Evolutionary conservation across 208 protist genomes (phyloP).

Genomic region (Acanthamoeba polyphaga): DNA sequence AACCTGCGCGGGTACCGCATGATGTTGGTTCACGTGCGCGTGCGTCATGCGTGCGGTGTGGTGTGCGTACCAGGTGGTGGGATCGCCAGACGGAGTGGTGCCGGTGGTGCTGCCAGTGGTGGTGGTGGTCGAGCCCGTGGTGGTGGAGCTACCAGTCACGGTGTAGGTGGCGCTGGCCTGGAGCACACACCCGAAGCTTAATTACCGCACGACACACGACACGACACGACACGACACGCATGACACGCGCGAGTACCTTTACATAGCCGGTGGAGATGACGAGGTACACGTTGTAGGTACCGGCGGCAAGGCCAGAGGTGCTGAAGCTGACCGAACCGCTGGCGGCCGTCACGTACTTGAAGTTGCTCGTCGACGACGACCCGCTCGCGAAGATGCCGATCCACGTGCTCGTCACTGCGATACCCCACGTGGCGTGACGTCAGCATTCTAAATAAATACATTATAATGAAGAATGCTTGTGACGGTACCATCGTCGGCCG

Average conservation of each 20-base stretch:
- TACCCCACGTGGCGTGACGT: background rate
- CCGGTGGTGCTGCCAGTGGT: background rate
- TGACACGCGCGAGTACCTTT: too few species aligned
- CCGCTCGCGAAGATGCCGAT: background rate
- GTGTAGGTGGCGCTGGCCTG: constrained; percentile 40
- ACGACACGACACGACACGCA: background rate
- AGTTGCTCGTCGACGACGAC: background rate
- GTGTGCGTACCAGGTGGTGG: background rate
- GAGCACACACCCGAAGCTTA: background rate
- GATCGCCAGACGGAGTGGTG: background rate
- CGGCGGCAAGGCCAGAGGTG: background rate
- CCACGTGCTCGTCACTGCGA: background rate
- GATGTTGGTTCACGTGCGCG: background rate
- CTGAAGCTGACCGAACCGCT: background rate
- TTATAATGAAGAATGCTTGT: background rate
- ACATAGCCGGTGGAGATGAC: background rate
- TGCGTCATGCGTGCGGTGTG: too few species aligned
- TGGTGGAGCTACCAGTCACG: constrained; percentile 10
- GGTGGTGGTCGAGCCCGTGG: background rate
- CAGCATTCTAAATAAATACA: background rate
- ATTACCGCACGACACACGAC: too few species aligned
- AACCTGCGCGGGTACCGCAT: background rate
- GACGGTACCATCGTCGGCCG: background rate
- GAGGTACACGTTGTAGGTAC: constrained; percentile 16
- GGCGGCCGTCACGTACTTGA: background rate